phyloP scores from a whole-genome alignment of 495 filamentous ascomycete species.

The Hamigera avellanea region DNA sequence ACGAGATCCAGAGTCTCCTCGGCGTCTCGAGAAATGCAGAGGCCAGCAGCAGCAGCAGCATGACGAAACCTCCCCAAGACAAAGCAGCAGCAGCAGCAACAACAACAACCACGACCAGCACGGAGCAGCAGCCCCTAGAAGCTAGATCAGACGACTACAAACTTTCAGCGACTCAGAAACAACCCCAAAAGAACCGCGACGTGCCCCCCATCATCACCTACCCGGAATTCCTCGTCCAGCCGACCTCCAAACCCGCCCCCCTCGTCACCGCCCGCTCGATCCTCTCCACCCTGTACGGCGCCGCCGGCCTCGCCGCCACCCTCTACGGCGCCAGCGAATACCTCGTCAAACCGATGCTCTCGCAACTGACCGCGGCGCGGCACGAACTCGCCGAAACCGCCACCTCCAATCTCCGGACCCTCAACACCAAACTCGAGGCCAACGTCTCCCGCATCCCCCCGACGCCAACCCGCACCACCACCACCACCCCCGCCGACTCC shows the following conservation, averaged over 20 bases:
- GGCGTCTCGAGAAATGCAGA: slow-evolving; percentile 32
- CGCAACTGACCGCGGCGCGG: slow-evolving; percentile 62
- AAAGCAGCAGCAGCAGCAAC: not conserved
- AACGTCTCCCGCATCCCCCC: slow-evolving; percentile 53
- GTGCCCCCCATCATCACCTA: slow-evolving; percentile 91
- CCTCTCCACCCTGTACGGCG: slow-evolving; percentile 67
- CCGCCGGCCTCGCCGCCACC: slow-evolving; percentile 54
- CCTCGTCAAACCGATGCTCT: slow-evolving; percentile 73
- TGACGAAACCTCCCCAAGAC: too few species aligned
- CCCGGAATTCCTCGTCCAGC: slow-evolving; percentile 73
- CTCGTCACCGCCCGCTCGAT: slow-evolving; percentile 66
- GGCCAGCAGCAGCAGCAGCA: slow-evolving; percentile 13
- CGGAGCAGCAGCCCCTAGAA: not conserved
- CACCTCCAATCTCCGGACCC: slow-evolving; percentile 45
- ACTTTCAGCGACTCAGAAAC: too few species aligned
- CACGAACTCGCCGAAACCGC: slow-evolving; percentile 64
- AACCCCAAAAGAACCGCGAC: too few species aligned
- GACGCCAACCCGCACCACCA: slow-evolving; percentile 16
- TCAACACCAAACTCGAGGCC: slow-evolving; percentile 64
- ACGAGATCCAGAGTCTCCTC: slow-evolving; percentile 59
- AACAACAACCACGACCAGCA: slow-evolving; percentile 4
- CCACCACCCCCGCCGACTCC: slow-evolving; percentile 8
- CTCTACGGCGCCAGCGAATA: slow-evolving; percentile 76
- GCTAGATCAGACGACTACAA: too few species aligned
- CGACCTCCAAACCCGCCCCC: slow-evolving; percentile 56